phyloP scores from a whole-genome alignment of 441 rosid species.

The Populus hybrid region DNA sequence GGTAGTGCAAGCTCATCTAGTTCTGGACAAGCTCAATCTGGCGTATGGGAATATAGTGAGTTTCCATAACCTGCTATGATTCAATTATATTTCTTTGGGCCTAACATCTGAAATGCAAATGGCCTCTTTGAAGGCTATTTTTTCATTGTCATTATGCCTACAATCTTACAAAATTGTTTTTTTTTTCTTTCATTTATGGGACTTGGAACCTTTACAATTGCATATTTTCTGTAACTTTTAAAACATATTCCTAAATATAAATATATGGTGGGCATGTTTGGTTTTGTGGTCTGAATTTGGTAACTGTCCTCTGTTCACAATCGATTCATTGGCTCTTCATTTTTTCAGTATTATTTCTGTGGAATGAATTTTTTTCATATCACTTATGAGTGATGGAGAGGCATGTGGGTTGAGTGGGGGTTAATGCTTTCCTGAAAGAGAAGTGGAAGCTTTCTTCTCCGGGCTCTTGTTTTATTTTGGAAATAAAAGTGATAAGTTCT shows the following conservation, averaged over 20 bases:
- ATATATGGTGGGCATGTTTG: not conserved
- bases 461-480: too few relatives aligned
- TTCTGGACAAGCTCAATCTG: slow-evolving; percentile 39
- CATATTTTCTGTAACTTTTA: not conserved
- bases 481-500: too few relatives aligned
- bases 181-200: not conserved
- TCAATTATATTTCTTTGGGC: not conserved
- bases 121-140: not conserved
- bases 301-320: not conserved
- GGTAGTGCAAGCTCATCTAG: slow-evolving; percentile 39
- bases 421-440: too few relatives aligned
- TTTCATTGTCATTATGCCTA: not conserved
- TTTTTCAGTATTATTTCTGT: too few relatives aligned
- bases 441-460: too few relatives aligned
- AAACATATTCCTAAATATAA: not conserved
- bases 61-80: not conserved
- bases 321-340: too few relatives aligned
- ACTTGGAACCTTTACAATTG: not conserved
- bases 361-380: not conserved
- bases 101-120: not conserved
- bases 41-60: slow-evolving; percentile 49
- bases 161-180: not conserved
- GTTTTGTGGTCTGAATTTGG: not conserved
- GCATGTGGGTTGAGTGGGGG: too few relatives aligned
- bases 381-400: not conserved